These are phyloP conservation scores for Phialemoniopsis sp. DNA, from an alignment of 2,329 filamentous ascomycete genomes.

Conservation along the genomic window DNA sequence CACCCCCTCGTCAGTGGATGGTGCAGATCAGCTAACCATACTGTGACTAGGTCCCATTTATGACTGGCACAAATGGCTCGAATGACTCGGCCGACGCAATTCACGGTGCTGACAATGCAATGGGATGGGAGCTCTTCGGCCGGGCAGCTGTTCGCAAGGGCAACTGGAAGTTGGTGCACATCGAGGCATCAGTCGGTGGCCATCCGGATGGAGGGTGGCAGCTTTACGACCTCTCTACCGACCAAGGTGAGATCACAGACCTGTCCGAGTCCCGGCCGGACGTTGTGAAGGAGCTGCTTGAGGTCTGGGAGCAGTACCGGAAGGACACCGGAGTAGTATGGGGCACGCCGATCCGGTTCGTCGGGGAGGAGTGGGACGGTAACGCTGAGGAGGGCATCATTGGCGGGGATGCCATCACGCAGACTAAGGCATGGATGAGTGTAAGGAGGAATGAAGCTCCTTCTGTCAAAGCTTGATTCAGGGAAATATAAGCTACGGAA, in stretches of 20 bases:
- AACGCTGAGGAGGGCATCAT: too few relatives aligned
- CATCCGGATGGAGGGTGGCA: slow-evolving; percentile 46
- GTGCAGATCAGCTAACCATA: too few relatives aligned
- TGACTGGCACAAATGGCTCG: too few relatives aligned
- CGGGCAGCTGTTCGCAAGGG: slow-evolving; percentile 25
- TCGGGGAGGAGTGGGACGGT: too few relatives aligned
- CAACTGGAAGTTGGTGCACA: slow-evolving; percentile 37
- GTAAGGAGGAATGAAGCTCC: too few relatives aligned
- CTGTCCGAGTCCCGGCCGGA: slow-evolving; percentile 24
- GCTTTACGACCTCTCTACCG: slow-evolving; percentile 38
- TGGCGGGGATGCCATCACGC: too few relatives aligned
- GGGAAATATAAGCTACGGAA: too few relatives aligned
- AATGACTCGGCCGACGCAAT: slow-evolving; percentile 18
- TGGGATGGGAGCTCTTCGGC: slow-evolving; percentile 29
- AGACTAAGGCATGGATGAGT: too few relatives aligned
- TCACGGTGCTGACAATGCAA: slow-evolving; percentile 28
- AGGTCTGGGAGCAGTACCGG: slow-evolving; percentile 27
- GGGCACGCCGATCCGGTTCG: too few relatives aligned
- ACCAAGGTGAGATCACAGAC: slow-evolving; percentile 39
- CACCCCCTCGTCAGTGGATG: too few relatives aligned
- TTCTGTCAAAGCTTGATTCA: too few relatives aligned
- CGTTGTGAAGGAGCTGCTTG: slow-evolving; percentile 22
- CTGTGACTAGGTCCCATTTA: too few relatives aligned
- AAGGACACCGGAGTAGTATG: slow-evolving; percentile 56
- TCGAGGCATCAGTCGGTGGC: slow-evolving; percentile 41